Evolutionary conservation across 257 asterid species (phyloP).

Genomic region (Jasminum sambac): DNA sequence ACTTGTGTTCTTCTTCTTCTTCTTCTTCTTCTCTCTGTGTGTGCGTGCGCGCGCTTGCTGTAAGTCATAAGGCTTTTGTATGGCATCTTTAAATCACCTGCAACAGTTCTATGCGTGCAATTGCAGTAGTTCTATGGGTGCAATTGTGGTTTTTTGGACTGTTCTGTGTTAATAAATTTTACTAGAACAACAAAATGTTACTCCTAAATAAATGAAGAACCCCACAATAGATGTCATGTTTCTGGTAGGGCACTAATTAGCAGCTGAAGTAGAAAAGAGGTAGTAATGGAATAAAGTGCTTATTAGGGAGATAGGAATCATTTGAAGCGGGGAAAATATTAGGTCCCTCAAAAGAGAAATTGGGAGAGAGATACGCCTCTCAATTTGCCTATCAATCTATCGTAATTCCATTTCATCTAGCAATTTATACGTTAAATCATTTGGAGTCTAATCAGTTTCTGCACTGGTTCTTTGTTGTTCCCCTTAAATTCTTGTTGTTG

Average conservation of each 20-base stretch:
- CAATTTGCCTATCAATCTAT: too few relatives aligned
- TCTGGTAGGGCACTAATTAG: not conserved
- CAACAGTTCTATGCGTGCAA: not conserved
- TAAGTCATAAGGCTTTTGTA: not conserved
- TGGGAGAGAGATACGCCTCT: too few relatives aligned
- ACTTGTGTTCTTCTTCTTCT: not conserved
- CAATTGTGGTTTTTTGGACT: not conserved
- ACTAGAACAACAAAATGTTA: not conserved
- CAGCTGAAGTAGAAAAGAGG: too few relatives aligned
- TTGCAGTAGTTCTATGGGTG: not conserved
- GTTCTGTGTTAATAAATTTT: not conserved
- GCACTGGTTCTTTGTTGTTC: slow-evolving; percentile 18
- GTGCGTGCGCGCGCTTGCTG: too few relatives aligned
- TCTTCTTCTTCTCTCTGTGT: too few relatives aligned
- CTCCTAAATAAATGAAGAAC: not conserved
- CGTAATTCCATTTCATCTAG: too few relatives aligned
- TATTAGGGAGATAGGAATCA: too few relatives aligned
- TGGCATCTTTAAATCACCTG: slow-evolving; percentile 20
- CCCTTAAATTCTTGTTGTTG: slow-evolving; percentile 3
- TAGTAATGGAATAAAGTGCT: too few relatives aligned
- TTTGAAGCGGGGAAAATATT: too few relatives aligned
- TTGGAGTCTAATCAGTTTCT: not conserved
- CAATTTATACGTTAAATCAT: too few relatives aligned
- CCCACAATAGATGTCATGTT: not conserved
- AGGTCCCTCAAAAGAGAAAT: too few relatives aligned